Evolutionary conservation across 2,329 filamentous ascomycete species (phyloP).

Genomic region (Metarhizium rileyi): DNA sequence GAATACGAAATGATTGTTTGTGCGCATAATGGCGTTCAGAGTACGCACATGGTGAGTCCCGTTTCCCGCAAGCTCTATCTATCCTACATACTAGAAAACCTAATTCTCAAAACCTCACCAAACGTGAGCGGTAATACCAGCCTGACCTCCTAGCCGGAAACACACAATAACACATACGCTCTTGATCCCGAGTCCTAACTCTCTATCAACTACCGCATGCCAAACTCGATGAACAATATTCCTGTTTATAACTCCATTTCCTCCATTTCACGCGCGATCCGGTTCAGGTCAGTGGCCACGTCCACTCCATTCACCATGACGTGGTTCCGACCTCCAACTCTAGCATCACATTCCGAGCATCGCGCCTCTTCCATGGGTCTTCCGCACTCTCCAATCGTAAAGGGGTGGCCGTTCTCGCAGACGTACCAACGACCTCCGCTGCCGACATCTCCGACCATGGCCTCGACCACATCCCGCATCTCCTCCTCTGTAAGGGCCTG

Average conservation of each 20-base stretch:
- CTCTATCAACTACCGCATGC: no score
- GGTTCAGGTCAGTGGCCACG: slow-evolving; percentile 23
- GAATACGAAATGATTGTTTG: no score
- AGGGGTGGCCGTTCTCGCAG: slow-evolving; percentile 47
- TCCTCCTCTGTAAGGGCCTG: slow-evolving; percentile 38
- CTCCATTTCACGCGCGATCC: neutral
- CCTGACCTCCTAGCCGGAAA: no score
- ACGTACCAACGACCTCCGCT: slow-evolving; percentile 54
- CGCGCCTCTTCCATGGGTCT: slow-evolving; percentile 50
- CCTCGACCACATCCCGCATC: slow-evolving; percentile 36
- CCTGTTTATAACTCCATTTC: slow-evolving; percentile 9
- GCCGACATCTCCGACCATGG: slow-evolving; percentile 40
- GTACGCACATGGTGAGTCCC: no score
- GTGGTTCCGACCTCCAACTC: slow-evolving; percentile 47
- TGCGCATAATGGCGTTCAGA: no score
- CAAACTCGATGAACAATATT: no score
- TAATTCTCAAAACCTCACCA: no score
- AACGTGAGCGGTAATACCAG: no score
- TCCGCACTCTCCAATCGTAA: slow-evolving; percentile 57
- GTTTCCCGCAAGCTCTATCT: no score
- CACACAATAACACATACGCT: no score
- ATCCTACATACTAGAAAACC: no score
- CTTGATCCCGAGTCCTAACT: no score
- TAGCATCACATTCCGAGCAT: slow-evolving; percentile 52
- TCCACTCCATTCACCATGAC: slow-evolving; percentile 39